These are phyloP conservation scores for Penicillium brasilianum DNA, from an alignment of 2,329 filamentous ascomycete species.

Conservation along the genomic window DNA sequence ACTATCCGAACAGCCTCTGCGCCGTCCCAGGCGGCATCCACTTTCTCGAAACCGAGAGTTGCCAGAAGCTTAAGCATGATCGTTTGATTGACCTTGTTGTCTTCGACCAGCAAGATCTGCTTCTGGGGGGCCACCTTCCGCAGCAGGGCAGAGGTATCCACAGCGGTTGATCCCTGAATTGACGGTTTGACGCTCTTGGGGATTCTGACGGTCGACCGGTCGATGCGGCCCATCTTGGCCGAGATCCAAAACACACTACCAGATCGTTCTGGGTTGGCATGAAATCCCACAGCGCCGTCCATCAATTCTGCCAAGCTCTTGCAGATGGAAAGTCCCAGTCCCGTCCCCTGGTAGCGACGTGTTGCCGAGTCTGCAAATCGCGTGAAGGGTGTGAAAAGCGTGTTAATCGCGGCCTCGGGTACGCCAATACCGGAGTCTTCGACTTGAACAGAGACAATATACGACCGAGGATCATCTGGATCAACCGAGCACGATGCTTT, in stretches of 20 bases:
- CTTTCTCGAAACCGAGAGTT: constrained; percentile 48
- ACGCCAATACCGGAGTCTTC: constrained; percentile 62
- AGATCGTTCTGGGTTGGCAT: constrained; percentile 49
- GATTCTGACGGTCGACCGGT: constrained; percentile 35
- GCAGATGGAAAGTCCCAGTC: constrained; percentile 62
- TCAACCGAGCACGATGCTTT: constrained; percentile 48
- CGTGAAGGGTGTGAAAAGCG: constrained; percentile 62
- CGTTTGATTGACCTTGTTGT: constrained; percentile 51
- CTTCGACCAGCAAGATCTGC: constrained; percentile 49
- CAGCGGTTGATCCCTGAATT: constrained; percentile 6
- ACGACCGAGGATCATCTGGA: constrained; percentile 46
- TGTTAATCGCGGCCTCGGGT: constrained; percentile 49
- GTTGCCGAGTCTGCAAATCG: constrained; percentile 61
- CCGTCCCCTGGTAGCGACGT: constrained; percentile 61
- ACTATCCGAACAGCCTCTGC: constrained; percentile 51
- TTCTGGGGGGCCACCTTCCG: constrained; percentile 47
- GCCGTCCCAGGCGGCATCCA: constrained; percentile 52
- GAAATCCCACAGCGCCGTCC: constrained; percentile 58
- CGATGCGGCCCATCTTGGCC: constrained; percentile 48
- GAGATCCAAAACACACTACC: constrained; percentile 62
- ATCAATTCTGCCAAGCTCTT: constrained; percentile 62
- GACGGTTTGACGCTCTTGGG: constrained; percentile 32
- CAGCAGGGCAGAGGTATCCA: constrained; percentile 38
- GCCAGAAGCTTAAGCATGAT: constrained; percentile 47
- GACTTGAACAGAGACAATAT: constrained; percentile 58